Percentiles rank a stretch among this genome's conserved stretches.
phyloP scores from a whole-genome alignment of 768 basidiomycete species.

The Saitozyma podzolica region DNA sequence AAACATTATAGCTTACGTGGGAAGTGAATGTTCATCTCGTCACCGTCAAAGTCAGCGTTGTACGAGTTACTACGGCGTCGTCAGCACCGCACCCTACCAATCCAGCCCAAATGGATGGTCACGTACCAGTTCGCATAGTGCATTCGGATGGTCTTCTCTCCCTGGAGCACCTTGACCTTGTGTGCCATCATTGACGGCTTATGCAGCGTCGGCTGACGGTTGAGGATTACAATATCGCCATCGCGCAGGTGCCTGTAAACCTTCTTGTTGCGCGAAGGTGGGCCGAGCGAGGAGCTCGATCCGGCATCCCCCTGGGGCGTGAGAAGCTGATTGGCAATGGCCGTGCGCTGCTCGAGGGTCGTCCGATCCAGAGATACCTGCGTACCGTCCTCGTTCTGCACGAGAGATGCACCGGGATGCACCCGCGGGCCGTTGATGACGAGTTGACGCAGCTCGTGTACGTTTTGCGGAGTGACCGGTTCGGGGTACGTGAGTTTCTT shows the following conservation, averaged over 20 bases:
- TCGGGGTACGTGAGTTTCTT: conserved; percentile 95
- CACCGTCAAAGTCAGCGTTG: conserved; percentile 91
- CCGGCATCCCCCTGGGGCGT: conserved; percentile 72
- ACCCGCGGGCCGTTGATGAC: conserved; percentile 86
- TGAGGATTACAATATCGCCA: conserved; percentile 92
- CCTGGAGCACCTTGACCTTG: conserved; percentile 81
- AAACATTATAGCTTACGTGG: too few relatives aligned
- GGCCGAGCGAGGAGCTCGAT: conserved; percentile 52
- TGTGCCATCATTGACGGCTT: conserved; percentile 99
- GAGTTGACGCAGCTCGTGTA: conserved; percentile 79
- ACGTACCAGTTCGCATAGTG: conserved; percentile 96
- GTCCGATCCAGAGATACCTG: conserved; percentile 82
- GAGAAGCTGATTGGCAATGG: conserved; percentile 90
- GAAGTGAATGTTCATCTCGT: conserved; percentile 99
- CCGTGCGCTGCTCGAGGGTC: conserved; percentile 83
- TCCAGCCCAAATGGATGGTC: background rate
- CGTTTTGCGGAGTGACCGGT: conserved; percentile 88
- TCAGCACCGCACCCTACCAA: conserved; percentile 23
- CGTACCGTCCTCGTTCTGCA: conserved; percentile 92
- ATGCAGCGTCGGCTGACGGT: conserved; percentile 96
- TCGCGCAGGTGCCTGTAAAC: conserved; percentile 92
- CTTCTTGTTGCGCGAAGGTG: conserved; percentile 91
- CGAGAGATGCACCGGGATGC: conserved; percentile 90
- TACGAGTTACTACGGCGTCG: conserved; percentile 77
- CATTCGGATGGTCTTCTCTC: conserved; percentile 99